A percentile compares a stretch with the other conserved stretches of the same genome.
phyloP scores from a whole-genome alignment of 129 eudicot species.

The Tagetes erecta region DNA sequence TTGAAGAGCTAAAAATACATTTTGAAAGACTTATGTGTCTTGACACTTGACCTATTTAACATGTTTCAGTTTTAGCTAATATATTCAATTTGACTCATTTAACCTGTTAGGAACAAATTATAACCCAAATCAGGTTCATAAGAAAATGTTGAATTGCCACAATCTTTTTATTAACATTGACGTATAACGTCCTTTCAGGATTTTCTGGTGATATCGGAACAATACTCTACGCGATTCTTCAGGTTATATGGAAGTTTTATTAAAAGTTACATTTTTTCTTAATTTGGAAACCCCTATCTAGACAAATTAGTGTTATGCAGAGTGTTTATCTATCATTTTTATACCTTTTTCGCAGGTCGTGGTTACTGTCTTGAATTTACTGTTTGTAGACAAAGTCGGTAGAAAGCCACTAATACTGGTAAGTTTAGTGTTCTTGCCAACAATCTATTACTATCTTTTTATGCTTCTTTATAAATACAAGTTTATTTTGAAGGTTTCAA shows the following conservation, averaged over 20 bases:
- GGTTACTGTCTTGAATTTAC: conserved; percentile 67
- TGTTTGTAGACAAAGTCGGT: conserved; percentile 83
- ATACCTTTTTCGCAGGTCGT: conserved; percentile 42
- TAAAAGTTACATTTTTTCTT: not conserved
- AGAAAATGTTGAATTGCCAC: not conserved
- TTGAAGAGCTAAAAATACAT: not conserved
- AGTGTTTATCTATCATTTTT: not conserved
- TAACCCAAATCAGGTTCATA: not conserved
- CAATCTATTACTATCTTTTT: not conserved
- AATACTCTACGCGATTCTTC: conserved; percentile 62
- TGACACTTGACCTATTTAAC: not conserved
- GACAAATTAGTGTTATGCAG: conserved; percentile 3
- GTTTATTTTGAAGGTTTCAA: conserved; percentile 65
- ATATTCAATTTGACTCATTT: not conserved
- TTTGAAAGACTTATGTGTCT: not conserved
- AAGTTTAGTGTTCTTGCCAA: conserved; percentile 19
- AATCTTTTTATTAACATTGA: not conserved
- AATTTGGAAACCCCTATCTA: not conserved
- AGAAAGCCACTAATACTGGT: conserved; percentile 92
- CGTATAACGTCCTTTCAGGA: conserved; percentile 36
- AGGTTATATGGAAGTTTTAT: conserved; percentile 38
- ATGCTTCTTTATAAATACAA: not conserved
- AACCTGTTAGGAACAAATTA: not conserved
- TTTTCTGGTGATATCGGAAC: conserved; percentile 75
- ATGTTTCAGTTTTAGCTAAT: not conserved